These are phyloP conservation scores for Eimeria acervulina DNA, from an alignment of 169 alveolate species.

Conservation along the genomic window DNA sequence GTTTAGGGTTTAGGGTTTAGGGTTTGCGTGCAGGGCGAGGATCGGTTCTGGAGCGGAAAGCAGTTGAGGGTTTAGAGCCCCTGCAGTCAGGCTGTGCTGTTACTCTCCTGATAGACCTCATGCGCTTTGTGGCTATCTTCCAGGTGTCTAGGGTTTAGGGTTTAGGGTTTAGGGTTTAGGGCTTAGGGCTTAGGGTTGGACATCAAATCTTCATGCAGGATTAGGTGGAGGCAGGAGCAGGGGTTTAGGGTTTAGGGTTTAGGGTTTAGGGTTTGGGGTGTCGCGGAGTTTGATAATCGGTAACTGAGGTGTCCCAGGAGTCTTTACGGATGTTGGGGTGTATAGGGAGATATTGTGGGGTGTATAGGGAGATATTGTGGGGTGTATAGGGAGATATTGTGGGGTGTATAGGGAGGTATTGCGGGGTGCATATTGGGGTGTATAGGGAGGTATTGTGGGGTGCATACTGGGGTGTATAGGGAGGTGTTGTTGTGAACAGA, in stretches of 20 bases:
- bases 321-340: not conserved
- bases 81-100: conserved; percentile 31
- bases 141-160: conserved; percentile 30
- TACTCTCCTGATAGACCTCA: conserved; percentile 16
- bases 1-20: conserved; percentile 2
- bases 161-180: not conserved
- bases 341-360: not conserved
- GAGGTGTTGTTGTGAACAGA: conserved; percentile 9
- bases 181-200: not conserved
- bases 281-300: too few relatives aligned
- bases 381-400: not conserved
- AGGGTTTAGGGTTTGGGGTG: not conserved
- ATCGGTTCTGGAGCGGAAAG: conserved; percentile 3
- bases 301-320: too few relatives aligned
- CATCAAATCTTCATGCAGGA: too few relatives aligned
- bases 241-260: not conserved
- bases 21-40: conserved; percentile 36
- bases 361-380: not conserved
- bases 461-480: not conserved
- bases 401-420: too few relatives aligned
- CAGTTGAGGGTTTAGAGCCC: conserved; percentile 29
- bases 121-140: conserved; percentile 31
- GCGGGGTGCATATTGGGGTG: not conserved
- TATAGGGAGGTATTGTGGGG: not conserved
- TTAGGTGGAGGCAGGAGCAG: too few relatives aligned